Evolutionary conservation across 257 asterid genomes (phyloP).

Genomic region (Linderniella brevidens): DNA sequence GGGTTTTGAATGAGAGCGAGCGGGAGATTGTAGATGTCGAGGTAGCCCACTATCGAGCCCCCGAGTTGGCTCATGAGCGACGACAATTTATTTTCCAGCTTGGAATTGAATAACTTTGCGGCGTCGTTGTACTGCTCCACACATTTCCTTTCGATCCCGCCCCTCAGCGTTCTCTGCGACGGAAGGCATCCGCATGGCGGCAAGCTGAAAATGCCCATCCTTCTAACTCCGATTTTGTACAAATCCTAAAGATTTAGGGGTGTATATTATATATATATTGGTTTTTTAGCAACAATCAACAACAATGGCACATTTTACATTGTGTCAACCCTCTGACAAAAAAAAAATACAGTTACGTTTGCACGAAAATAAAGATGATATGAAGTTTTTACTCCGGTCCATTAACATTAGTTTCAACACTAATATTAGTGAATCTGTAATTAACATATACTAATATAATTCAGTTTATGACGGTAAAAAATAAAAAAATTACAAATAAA

Average conservation of each 20-base stretch:
- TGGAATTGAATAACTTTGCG: slow-evolving; percentile 19
- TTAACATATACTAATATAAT: too few relatives aligned
- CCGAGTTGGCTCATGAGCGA: slow-evolving; percentile 19
- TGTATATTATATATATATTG: too few relatives aligned
- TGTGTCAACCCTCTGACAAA: too few relatives aligned
- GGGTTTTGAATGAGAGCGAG: slow-evolving; percentile 30
- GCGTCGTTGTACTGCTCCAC: slow-evolving; percentile 19
- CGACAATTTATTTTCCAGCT: slow-evolving; percentile 15
- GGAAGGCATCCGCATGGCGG: slow-evolving; percentile 45
- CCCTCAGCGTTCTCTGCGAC: slow-evolving; percentile 28
- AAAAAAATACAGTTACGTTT: too few relatives aligned
- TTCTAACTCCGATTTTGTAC: slow-evolving; percentile 34
- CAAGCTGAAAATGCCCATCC: slow-evolving; percentile 17
- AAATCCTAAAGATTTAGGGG: slow-evolving; percentile 15
- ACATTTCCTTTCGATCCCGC: slow-evolving; percentile 15
- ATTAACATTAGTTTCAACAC: too few relatives aligned
- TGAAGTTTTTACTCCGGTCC: too few relatives aligned
- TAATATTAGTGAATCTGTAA: too few relatives aligned
- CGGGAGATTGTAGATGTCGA: slow-evolving; percentile 26
- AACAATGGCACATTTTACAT: too few relatives aligned
- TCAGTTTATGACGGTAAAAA: too few relatives aligned
- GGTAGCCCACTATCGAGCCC: slow-evolving; percentile 20
- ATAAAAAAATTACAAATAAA: too few relatives aligned
- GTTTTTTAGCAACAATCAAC: too few relatives aligned
- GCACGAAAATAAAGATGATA: too few relatives aligned